Base-by-base conservation (phyloP, 352 stramenopile species). In the Vaucheria bursata region DNA sequence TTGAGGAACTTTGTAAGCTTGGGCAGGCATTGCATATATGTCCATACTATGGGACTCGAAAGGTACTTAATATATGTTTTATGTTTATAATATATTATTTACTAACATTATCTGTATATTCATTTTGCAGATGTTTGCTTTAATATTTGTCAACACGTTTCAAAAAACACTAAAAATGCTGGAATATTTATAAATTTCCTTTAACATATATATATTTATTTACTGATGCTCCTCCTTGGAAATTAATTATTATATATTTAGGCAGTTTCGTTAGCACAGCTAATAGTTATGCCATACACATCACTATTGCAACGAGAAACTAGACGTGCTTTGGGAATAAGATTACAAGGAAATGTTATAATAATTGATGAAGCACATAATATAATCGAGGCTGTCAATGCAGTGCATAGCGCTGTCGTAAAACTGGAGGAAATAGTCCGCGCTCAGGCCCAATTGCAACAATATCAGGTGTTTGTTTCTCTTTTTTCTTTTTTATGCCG, bases 301-400 rank as follows among this genome's bases (percentile, higher is more conserved):
- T 91, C 96, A 86, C 78, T 97, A 25, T 85, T 97, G 12, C 94
- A 92, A 77, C 91, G 93, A 75, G 86, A 92, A 52, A 92, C 91
- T 37, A 88, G 93, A 6, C 90, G 95, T 68, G 93, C 92, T 2
- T 71, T 97, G 49, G 90, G 90, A 0, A 89, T 97, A 29, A 74
- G 87, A 7, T 75, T 97, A 4, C 86, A 92, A 34, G 85, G 89
- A 67, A 94, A 89, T 53, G 90, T 99, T 4, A 89, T 99, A 12
- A 87, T 99, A 5, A 90, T 99, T 49, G 96, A 99, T 84, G 96
- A 99, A 84, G 96, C 95, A 12, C 96, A 99, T 85, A 99, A 99
- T 84, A 90, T 99, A 49, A 88, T 97, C 3, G 94, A 98, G 77
- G 91, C 94, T 6, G 90, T 99, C 73, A 95, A 95, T 79, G 89